These are phyloP conservation scores for Russula vinacea DNA, from an alignment of 768 basidiomycete genomes.

Conservation along the genomic window DNA sequence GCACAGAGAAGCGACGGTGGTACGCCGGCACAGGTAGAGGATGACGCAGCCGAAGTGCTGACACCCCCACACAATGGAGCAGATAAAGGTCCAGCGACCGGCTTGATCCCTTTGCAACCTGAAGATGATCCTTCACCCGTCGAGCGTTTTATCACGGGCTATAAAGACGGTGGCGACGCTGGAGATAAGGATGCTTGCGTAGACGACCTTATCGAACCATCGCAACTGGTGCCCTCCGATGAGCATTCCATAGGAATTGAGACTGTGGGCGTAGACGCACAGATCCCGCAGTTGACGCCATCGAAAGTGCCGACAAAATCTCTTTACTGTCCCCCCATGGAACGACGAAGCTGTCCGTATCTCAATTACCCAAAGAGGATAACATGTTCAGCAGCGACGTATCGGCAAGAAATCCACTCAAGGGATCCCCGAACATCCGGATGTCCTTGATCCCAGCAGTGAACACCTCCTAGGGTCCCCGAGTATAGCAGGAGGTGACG, in stretches of 20 bases:
- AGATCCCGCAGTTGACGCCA: neutral
- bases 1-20: conserved; percentile 22
- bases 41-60: conserved; percentile 7
- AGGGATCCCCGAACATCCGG: neutral
- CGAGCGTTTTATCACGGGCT: neutral
- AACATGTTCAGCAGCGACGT: neutral
- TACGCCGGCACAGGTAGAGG: conserved; percentile 23
- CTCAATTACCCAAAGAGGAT: conserved; percentile 1
- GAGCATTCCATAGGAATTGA: no score
- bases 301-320: neutral
- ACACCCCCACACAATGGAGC: neutral
- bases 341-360: neutral
- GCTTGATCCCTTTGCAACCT: neutral
- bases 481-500: conserved; percentile 9
- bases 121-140: neutral
- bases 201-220: conserved; percentile 1
- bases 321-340: neutral
- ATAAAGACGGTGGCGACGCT: neutral
- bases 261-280: neutral
- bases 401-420: neutral
- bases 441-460: neutral
- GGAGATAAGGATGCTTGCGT: neutral
- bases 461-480: neutral
- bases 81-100: neutral
- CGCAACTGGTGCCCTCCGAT: neutral